Evolutionary conservation across 352 stramenopile species (phyloP), one percentile per base, ranked within the genome.

Genomic region (Globisporangium cederbergense): DNA sequence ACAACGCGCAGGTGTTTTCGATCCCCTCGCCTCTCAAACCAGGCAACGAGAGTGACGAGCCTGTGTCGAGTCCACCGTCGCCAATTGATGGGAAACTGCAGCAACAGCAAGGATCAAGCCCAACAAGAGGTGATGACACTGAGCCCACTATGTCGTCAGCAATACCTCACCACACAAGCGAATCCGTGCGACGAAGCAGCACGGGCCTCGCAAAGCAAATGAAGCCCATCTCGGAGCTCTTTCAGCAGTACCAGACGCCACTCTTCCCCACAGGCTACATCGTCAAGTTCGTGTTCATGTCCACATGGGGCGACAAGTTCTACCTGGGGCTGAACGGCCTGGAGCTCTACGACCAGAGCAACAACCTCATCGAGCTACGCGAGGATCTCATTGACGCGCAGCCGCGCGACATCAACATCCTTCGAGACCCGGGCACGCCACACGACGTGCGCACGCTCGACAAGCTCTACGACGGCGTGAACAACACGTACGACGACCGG

Each of bases 161-260:
- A 6, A 11, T 30, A 25, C 20, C 46, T 8, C n/a, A 20, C n/a
- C 20, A 47, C 42, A 10, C 42, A 22, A 20, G 4, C 4, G 42
- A 47, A 47, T 7, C 13, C 42, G 40, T 42, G 60, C 6, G 64
- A 66, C 46, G 55, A 71, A 62, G 56, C 56, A 28, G 46, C 62
- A 7, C 42, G 18, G 18, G 4, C 54, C 38, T 18, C 30, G 18
- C 58, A 7, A 60, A 50, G 16, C 60, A 60, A 30, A 88, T 87
- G 73, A 77, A 72, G 14, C 84, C 81, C 7, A 83, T 89, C 20
- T 64, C 71, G 14, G 76, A 85, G 53, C 53, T 93, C 20, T 81
- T 83, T 11, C 90, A 97, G 71, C 79, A 96, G 65, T 97, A 97
- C 74, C 83, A 97, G 64, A 91, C 89, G 10, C 82, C 83, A 32